Evolutionary conservation across 2,329 filamentous ascomycete genomes (phyloP).

Genomic region (Fusarium pseudonygamai): DNA sequence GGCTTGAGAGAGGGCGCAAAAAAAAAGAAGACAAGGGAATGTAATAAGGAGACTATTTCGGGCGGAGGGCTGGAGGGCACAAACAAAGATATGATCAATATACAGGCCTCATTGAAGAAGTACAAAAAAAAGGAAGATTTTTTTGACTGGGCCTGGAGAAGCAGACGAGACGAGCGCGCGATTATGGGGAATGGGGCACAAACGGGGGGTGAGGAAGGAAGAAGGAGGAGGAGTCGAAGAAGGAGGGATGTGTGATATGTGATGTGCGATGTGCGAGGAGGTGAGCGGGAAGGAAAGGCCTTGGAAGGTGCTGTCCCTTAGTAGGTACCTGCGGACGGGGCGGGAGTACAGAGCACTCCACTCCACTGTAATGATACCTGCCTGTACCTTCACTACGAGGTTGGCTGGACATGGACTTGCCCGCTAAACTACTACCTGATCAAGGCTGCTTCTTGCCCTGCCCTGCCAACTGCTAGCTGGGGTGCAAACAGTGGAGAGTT

Average conservation of each 20-base stretch:
- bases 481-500: neutral
- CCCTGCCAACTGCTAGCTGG: slow-evolving; percentile 4
- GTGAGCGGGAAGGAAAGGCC: slow-evolving; percentile 31
- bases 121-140: slow-evolving; percentile 37
- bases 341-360: neutral
- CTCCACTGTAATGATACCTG: neutral
- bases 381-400: neutral
- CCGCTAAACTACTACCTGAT: neutral
- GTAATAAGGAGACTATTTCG: slow-evolving; percentile 32
- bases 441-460: neutral
- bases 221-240: slow-evolving; percentile 34
- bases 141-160: slow-evolving; percentile 43
- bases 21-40: slow-evolving; percentile 34
- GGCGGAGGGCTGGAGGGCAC: slow-evolving; percentile 30
- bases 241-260: slow-evolving; percentile 30
- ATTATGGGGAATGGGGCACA: slow-evolving; percentile 38
- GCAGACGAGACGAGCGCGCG: slow-evolving; percentile 39
- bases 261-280: slow-evolving; percentile 22
- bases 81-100: slow-evolving; percentile 50
- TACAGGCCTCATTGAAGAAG: slow-evolving; percentile 50
- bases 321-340: neutral
- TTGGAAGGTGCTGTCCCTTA: slow-evolving; percentile 9
- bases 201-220: slow-evolving; percentile 38
- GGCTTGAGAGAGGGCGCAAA: slow-evolving; percentile 37
- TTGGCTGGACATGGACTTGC: neutral